Conservation (phyloP, 1,284 basidiomycete genomes). For the Veloboletus limbatus region DNA sequence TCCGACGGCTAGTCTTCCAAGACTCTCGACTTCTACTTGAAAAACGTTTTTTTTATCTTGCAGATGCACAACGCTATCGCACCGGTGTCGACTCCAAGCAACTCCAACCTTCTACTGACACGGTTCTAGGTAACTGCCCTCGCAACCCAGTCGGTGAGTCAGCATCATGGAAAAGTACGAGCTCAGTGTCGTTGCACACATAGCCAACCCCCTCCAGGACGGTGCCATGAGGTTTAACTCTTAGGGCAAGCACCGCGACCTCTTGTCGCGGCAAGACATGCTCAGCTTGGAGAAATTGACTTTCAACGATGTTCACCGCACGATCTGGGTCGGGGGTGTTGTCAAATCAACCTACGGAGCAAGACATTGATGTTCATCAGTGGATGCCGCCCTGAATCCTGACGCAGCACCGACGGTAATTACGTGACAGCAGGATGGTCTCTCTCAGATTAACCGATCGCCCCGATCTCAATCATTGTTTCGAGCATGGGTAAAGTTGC, state of each 20-base stretch:
- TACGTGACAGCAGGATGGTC: constrained; percentile 16
- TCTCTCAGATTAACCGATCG: constrained; percentile 19
- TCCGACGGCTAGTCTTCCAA: constrained; percentile 7
- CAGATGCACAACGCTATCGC: constrained; percentile 25
- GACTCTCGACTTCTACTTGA: not conserved
- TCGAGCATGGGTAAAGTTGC: constrained; percentile 19
- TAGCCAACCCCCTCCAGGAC: constrained; percentile 23
- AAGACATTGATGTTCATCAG: constrained; percentile 27
- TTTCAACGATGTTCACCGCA: constrained; percentile 27
- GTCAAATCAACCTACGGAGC: constrained; percentile 22
- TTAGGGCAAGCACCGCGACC: constrained; percentile 24
- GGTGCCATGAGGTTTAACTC: constrained; percentile 22
- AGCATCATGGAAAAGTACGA: not conserved
- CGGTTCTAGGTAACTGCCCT: constrained; percentile 16
- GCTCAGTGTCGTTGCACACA: not conserved
- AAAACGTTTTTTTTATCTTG: not conserved
- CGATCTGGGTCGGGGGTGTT: constrained; percentile 24
- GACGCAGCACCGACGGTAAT: not conserved
- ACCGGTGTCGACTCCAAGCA: constrained; percentile 19
- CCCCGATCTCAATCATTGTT: constrained; percentile 16
- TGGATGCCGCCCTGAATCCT: not conserved
- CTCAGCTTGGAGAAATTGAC: constrained; percentile 15
- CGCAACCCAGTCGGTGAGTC: constrained; percentile 22
- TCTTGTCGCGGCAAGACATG: constrained; percentile 22
- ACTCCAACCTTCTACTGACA: constrained; percentile 10